Base-by-base conservation (phyloP, 306 rosid genomes). In the Acacia confusa region DNA sequence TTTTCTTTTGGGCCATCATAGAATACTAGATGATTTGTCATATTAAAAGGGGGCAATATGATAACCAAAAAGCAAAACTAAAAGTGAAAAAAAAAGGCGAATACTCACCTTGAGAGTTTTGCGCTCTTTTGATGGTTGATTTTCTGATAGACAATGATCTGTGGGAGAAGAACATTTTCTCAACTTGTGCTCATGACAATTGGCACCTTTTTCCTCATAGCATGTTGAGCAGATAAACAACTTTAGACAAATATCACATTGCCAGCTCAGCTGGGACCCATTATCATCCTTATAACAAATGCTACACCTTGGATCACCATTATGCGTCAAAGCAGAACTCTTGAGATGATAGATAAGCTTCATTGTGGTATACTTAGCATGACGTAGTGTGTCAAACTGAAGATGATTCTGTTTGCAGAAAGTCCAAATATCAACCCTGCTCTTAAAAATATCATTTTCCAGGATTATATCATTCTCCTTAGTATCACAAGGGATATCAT, bases 361-460 rank as follows among this genome's bases (percentile, higher is more conserved):
- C 84, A 86, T 86, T 44, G 93, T 78, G 53, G 97, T 88, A 85
- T 90, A 83, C 90, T 89, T 91, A 24, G 94, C 96, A 28, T 84
- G 87, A 24, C 91, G 88, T 57, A 84, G 91, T 15, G 92, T 83
- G 79, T 90, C 94, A 79, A 88, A 90, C 68, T 91, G 92, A 76
- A 86, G 82, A 48, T 36, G 84, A 25, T 85, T 85, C 47, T 74
- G 82, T 52, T 86, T 87, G 47, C 94, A 92, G 70, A 84, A 87
- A 75, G 44, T 84, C 86, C 89, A 74, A 78, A 92, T 85, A 61
- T 63, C 70, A 28, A 50, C 36, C 82, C 94, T 86, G 52, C 70
- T 75, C 32, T 84, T 81, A 36, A 89, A 78, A 22, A 92, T 77
- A 24, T 40, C 79, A 75, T 73, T 89, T 30, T 82, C 87, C 47